These are phyloP conservation scores for Talaromyces verruculosus DNA, from an alignment of 2,329 filamentous ascomycete species.

Conservation along the genomic window DNA sequence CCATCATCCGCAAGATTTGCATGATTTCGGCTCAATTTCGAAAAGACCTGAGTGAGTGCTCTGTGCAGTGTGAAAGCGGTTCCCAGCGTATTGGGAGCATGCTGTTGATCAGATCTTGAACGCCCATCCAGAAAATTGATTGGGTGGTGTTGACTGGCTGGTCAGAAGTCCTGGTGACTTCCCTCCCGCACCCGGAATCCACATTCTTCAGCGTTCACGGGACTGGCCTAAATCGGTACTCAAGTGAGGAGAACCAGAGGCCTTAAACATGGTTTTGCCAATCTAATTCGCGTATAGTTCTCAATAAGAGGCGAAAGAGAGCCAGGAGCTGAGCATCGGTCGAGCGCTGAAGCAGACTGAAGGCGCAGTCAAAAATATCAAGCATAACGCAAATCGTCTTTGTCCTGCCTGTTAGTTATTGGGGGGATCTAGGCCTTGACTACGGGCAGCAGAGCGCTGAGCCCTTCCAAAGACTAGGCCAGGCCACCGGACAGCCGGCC, in stretches of 20 bases:
- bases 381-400: not conserved
- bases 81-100: conserved; percentile 7
- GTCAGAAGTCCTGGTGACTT: conserved; percentile 18
- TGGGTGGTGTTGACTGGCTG: conserved; percentile 7
- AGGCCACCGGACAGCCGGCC: not conserved
- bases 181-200: conserved; percentile 18
- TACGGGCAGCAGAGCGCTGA: not conserved
- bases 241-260: conserved; percentile 10
- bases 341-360: not conserved
- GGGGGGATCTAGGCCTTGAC: conserved; percentile 13
- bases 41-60: not conserved
- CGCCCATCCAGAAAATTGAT: not conserved
- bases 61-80: not conserved
- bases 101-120: conserved; percentile 12
- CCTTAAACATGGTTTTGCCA: not conserved
- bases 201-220: conserved; percentile 21
- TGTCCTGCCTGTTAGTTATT: not conserved
- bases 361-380: not conserved
- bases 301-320: not conserved
- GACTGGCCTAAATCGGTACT: conserved; percentile 14
- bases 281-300: not conserved
- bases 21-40: not conserved
- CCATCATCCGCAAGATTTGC: not conserved
- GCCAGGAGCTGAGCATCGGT: not conserved
- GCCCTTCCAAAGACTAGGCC: not conserved